A percentile compares a stretch with the other conserved stretches of the same genome.
Evolutionary conservation across 2,329 filamentous ascomycete species (phyloP).

Genomic region (Blastomyces parvus): DNA sequence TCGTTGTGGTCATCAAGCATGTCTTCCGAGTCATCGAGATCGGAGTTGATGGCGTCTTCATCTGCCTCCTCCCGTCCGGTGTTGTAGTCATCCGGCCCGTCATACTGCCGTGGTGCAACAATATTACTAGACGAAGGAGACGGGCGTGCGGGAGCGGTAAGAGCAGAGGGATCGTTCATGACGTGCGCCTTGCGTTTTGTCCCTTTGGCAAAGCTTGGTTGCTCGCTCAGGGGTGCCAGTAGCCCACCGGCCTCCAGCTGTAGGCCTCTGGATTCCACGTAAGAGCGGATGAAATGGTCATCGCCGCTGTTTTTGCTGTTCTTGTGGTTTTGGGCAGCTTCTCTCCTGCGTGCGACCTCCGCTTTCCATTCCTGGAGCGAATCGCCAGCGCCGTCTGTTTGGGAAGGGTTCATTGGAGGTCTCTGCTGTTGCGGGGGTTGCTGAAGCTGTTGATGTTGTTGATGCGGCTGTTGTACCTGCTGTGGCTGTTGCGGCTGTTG

Average conservation of each 20-base stretch:
- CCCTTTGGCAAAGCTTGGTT: slow-evolving; percentile 25
- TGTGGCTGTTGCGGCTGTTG: slow-evolving; percentile 30
- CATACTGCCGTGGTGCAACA: slow-evolving; percentile 41
- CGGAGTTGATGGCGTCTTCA: slow-evolving; percentile 96
- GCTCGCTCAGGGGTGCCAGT: slow-evolving; percentile 35
- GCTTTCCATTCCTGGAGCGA: slow-evolving; percentile 47
- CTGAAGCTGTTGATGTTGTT: slow-evolving; percentile 29
- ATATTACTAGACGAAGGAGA: slow-evolving; percentile 10
- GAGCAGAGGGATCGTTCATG: slow-evolving; percentile 7
- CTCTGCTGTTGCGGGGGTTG: slow-evolving; percentile 33
- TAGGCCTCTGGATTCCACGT: slow-evolving; percentile 34
- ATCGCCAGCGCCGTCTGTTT: slow-evolving; percentile 67
- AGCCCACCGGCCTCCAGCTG: slow-evolving; percentile 40
- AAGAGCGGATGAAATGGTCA: slow-evolving; percentile 34
- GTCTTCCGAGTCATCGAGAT: slow-evolving; percentile 91
- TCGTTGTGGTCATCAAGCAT: slow-evolving; percentile 74
- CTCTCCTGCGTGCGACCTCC: slow-evolving; percentile 37
- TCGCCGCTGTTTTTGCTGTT: slow-evolving; percentile 28
- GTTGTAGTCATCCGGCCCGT: slow-evolving; percentile 43
- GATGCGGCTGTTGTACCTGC: slow-evolving; percentile 24
- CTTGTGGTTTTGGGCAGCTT: slow-evolving; percentile 27
- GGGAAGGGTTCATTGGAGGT: slow-evolving; percentile 42
- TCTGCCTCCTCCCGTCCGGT: slow-evolving; percentile 59
- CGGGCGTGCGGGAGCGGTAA: slow-evolving; percentile 12
- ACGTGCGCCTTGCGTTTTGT: slow-evolving; percentile 30